Evolutionary conservation across 2,329 filamentous ascomycete genomes (phyloP).

Genomic region (Xylaria sp.): DNA sequence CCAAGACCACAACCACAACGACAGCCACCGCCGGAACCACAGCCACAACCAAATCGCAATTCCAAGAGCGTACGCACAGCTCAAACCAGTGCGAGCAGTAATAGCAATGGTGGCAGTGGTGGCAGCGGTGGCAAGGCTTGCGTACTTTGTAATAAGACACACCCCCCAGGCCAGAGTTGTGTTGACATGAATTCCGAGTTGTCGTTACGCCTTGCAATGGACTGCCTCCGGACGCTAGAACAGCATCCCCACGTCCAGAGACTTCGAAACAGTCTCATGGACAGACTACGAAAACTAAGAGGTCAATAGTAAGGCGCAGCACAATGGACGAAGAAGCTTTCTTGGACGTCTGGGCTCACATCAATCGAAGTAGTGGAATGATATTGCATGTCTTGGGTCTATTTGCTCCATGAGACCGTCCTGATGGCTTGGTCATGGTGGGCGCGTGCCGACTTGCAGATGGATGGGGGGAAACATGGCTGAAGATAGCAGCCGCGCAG

Average conservation of each 20-base stretch:
- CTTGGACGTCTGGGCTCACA: not conserved
- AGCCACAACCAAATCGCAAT: conserved; percentile 13
- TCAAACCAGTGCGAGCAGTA: too few species aligned
- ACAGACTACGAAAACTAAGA: conserved; percentile 19
- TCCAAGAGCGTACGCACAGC: conserved; percentile 1
- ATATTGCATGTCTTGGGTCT: not conserved
- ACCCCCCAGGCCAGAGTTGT: conserved; percentile 22
- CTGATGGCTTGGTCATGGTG: not conserved
- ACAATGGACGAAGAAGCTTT: not conserved
- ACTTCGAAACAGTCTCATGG: conserved; percentile 11
- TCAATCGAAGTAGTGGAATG: not conserved
- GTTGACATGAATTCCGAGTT: conserved; percentile 31
- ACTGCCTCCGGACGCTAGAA: conserved; percentile 27
- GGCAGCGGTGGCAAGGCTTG: conserved; percentile 23
- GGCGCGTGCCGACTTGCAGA: not conserved
- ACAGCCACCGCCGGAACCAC: too few species aligned
- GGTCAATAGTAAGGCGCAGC: not conserved
- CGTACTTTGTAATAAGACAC: conserved; percentile 21
- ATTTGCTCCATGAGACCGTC: not conserved
- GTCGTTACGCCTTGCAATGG: conserved; percentile 35
- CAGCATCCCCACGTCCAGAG: conserved; percentile 2
- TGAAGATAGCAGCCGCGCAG: not conserved
- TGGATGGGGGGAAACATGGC: conserved; percentile 3
- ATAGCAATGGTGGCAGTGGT: too few species aligned
- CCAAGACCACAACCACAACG: too few species aligned